Evolutionary conservation across 768 basidiomycete genomes (phyloP).

Genomic region (Tricholoma hemisulphureum): DNA sequence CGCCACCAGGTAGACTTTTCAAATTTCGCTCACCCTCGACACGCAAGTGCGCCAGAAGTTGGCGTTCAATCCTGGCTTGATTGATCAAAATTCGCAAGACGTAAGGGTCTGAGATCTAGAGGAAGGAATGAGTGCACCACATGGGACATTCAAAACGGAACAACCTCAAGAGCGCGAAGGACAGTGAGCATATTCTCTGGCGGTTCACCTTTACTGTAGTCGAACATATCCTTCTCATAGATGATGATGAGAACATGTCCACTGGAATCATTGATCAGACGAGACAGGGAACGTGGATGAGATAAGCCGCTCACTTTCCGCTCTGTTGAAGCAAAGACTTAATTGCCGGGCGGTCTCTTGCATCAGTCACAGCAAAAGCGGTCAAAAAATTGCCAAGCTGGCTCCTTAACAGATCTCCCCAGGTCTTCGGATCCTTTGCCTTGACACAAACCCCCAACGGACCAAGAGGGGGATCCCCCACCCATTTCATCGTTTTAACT

Average conservation of each 20-base stretch:
- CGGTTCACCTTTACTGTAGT: constrained; percentile 75
- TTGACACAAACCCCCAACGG: constrained; percentile 81
- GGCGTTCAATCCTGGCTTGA: constrained; percentile 65
- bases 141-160: constrained; percentile 19
- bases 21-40: constrained; percentile 58
- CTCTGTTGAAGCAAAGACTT: constrained; percentile 51
- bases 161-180: constrained; percentile 76
- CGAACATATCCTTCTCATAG: constrained; percentile 74
- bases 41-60: constrained; percentile 64
- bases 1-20: constrained; percentile 42
- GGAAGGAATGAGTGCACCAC: constrained; percentile 4
- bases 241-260: constrained; percentile 54
- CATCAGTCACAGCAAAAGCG: constrained; percentile 74
- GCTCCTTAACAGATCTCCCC: constrained; percentile 63
- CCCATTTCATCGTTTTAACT: constrained; percentile 56
- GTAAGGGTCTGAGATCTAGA: constrained; percentile 69
- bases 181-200: constrained; percentile 63
- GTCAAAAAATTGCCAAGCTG: constrained; percentile 59
- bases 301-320: constrained; percentile 58
- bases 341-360: constrained; percentile 57
- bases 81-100: constrained; percentile 85
- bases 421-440: constrained; percentile 61
- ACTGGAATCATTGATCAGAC: constrained; percentile 31
- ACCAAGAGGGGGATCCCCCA: constrained; percentile 65
- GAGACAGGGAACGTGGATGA: not conserved